phyloP scores from a whole-genome alignment of 495 filamentous ascomycete genomes.

The Emericellopsis terricola region DNA sequence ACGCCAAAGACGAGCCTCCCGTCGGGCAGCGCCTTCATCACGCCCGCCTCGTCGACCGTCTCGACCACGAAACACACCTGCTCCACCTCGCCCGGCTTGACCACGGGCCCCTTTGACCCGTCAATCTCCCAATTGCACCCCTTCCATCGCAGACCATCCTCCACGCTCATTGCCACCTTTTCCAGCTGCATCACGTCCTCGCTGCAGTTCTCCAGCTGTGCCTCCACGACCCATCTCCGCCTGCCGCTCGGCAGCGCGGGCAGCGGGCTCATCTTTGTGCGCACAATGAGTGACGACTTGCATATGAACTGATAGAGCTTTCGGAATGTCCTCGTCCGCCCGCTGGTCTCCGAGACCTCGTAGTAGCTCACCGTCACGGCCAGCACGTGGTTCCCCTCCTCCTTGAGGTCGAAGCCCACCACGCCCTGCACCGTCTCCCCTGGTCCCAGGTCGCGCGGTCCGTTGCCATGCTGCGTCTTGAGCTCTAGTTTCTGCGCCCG shows the following conservation, averaged over 20 bases:
- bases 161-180: constrained; percentile 30
- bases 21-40: constrained; percentile 31
- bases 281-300: constrained; percentile 69
- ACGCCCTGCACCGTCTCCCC: constrained; percentile 68
- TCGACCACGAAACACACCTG: constrained; percentile 77
- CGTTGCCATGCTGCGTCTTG: constrained; percentile 5
- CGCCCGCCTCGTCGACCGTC: constrained; percentile 27
- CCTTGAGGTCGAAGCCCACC: constrained; percentile 71
- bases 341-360: constrained; percentile 42
- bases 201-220: constrained; percentile 85
- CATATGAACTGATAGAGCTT: constrained; percentile 96
- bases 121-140: constrained; percentile 35
- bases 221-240: constrained; percentile 53
- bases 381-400: constrained; percentile 84
- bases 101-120: constrained; percentile 33
- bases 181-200: constrained; percentile 47
- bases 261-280: constrained; percentile 66
- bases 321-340: constrained; percentile 68
- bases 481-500: constrained; percentile 11
- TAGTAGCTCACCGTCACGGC: constrained; percentile 92
- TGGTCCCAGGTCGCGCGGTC: constrained; percentile 35
- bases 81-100: constrained; percentile 73
- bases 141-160: constrained; percentile 23
- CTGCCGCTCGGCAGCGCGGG: constrained; percentile 8
- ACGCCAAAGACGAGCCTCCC: constrained; percentile 57